Evolutionary conservation across 768 basidiomycete genomes (phyloP).

Genomic region (Boletus tomentosulus): DNA sequence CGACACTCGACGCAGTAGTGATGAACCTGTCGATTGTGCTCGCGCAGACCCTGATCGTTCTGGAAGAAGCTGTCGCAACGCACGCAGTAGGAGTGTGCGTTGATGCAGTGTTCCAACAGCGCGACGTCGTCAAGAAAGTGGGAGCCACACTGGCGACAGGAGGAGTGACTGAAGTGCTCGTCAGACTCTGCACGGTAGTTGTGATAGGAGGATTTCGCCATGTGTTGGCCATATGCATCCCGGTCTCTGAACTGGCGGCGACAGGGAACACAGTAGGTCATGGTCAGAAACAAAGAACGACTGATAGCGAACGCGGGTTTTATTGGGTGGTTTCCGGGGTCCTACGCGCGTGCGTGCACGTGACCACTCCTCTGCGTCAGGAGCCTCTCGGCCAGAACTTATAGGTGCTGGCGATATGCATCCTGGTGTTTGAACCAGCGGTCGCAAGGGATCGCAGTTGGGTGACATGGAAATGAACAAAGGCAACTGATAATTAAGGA

Average conservation of each 20-base stretch:
- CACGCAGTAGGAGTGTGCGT: constrained; percentile 41
- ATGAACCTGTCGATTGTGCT: constrained; percentile 45
- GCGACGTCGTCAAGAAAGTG: constrained; percentile 36
- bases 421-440: constrained; percentile 29
- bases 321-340: constrained; percentile 17
- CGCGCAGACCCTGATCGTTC: constrained; percentile 36
- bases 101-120: constrained; percentile 40
- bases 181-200: constrained; percentile 34
- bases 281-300: background rate
- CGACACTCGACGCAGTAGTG: constrained; percentile 45
- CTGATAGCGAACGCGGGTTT: background rate
- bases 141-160: constrained; percentile 48
- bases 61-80: constrained; percentile 41
- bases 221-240: constrained; percentile 36
- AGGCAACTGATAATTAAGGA: background rate
- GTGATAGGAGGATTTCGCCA: constrained; percentile 36
- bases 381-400: no score
- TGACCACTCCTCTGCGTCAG: no score
- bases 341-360: constrained; percentile 21
- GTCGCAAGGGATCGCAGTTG: constrained; percentile 35
- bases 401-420: no score
- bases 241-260: constrained; percentile 31
- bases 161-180: constrained; percentile 34
- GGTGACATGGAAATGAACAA: constrained; percentile 12
- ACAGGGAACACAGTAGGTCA: constrained; percentile 36